A percentile compares a stretch with the other conserved stretches of the same genome.
phyloP scores from a whole-genome alignment of 805 yeast species.

The Saturnispora serradocipensis region DNA sequence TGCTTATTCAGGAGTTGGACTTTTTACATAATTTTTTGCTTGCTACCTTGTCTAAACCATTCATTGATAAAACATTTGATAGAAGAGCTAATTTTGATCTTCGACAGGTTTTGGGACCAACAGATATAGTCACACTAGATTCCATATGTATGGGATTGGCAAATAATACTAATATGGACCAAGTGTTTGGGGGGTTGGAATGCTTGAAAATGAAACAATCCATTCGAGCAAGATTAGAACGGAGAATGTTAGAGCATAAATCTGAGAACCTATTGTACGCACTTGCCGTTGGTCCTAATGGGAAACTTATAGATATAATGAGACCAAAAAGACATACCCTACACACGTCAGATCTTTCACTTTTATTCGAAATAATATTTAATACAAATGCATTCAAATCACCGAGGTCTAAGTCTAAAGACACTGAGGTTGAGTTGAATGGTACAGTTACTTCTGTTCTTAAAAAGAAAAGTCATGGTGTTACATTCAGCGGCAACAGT shows the following conservation, averaged over 20 bases:
- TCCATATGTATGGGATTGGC: constrained; percentile 48
- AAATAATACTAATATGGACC: constrained; percentile 44
- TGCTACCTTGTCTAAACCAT: constrained; percentile 77
- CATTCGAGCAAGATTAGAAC: constrained; percentile 48
- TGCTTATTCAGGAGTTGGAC: constrained; percentile 55
- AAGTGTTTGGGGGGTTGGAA: constrained; percentile 57
- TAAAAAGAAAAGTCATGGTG: background rate
- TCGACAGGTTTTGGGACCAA: constrained; percentile 60
- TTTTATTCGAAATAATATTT: constrained; percentile 62
- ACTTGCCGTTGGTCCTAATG: constrained; percentile 52
- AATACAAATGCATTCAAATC: constrained; percentile 41
- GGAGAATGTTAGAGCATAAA: constrained; percentile 40
- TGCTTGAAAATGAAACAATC: constrained; percentile 51
- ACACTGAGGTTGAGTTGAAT: background rate
- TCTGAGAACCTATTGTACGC: constrained; percentile 64
- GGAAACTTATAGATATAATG: constrained; percentile 57
- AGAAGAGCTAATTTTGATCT: constrained; percentile 75
- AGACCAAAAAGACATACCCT: constrained; percentile 72
- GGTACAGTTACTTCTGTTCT: background rate
- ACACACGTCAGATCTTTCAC: constrained; percentile 72
- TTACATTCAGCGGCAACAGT: background rate
- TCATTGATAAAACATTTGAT: constrained; percentile 57
- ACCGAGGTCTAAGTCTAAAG: constrained; percentile 16
- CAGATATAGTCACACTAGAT: constrained; percentile 66
- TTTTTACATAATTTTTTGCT: constrained; percentile 67